Percentiles rank a stretch among this genome's conserved stretches.
Evolutionary conservation across 331 rosid species (phyloP).

Genomic region (Acacia pycnantha): DNA sequence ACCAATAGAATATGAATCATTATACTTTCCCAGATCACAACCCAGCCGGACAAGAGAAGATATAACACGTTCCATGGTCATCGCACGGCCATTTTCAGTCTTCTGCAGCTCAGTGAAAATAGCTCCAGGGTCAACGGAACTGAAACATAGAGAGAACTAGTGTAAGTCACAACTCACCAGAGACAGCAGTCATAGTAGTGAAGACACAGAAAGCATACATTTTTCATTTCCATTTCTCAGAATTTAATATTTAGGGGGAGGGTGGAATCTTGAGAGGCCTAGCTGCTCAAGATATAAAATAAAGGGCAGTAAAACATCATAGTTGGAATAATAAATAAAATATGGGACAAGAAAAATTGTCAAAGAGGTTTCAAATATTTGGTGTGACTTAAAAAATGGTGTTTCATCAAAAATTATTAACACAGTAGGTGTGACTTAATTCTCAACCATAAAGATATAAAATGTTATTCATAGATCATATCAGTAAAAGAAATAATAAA

Average conservation of each 20-base stretch:
- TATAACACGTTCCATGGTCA: conserved; percentile 68
- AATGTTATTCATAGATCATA: not conserved
- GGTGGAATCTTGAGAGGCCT: not conserved
- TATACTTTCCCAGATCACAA: conserved; percentile 45
- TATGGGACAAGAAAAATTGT: not conserved
- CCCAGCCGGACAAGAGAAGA: conserved; percentile 68
- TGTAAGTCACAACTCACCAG: conserved; percentile 21
- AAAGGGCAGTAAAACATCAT: not conserved
- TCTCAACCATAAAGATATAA: not conserved
- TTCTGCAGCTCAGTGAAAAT: conserved; percentile 73
- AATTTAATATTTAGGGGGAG: not conserved
- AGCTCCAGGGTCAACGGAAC: conserved; percentile 61
- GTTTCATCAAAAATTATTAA: not conserved
- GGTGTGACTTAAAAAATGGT: not conserved
- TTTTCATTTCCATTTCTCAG: not conserved
- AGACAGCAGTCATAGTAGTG: not conserved
- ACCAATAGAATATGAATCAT: conserved; percentile 61
- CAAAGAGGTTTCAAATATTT: not conserved
- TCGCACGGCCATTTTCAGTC: conserved; percentile 63
- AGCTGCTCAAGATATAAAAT: not conserved
- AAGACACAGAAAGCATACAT: not conserved
- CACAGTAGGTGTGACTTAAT: not conserved
- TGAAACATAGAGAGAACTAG: conserved; percentile 39
- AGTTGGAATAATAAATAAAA: not conserved
- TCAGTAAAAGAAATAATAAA: not conserved